phyloP scores from a whole-genome alignment of 345 rosid genomes.

The Syzygium oleosum region DNA sequence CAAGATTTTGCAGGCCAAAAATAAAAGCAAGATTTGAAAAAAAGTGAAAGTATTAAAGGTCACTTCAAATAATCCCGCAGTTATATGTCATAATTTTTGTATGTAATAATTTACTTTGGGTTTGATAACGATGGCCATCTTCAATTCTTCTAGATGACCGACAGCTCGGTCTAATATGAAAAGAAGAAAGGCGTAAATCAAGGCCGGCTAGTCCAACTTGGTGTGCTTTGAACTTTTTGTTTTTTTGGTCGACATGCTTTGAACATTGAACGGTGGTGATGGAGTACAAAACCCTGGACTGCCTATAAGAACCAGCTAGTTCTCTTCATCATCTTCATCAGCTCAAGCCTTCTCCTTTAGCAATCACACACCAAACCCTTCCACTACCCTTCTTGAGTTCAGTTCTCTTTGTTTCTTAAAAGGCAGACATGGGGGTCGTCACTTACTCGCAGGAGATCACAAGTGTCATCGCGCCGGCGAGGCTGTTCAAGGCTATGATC shows the following conservation, averaged over 20 bases:
- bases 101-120: not conserved
- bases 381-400: not conserved
- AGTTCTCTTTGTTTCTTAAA: not conserved
- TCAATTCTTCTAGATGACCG: not conserved
- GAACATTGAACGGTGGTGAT: not conserved
- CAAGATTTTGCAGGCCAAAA: not conserved
- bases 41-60: not conserved
- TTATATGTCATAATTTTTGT: not conserved
- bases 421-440: not conserved
- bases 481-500: slow-evolving; percentile 1
- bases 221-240: not conserved
- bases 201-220: not conserved
- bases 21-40: not conserved
- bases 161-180: not conserved
- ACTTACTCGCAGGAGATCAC: not conserved
- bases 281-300: not conserved
- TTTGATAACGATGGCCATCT: not conserved
- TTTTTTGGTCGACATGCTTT: not conserved
- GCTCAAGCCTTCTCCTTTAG: not conserved
- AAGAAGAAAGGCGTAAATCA: not conserved
- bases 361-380: not conserved
- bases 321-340: not conserved
- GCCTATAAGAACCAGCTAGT: not conserved
- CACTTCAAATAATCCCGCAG: not conserved
- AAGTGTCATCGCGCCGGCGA: not conserved